Base-by-base conservation (phyloP, 768 basidiomycete species). In the Sistotremastrum niveocremeum region DNA sequence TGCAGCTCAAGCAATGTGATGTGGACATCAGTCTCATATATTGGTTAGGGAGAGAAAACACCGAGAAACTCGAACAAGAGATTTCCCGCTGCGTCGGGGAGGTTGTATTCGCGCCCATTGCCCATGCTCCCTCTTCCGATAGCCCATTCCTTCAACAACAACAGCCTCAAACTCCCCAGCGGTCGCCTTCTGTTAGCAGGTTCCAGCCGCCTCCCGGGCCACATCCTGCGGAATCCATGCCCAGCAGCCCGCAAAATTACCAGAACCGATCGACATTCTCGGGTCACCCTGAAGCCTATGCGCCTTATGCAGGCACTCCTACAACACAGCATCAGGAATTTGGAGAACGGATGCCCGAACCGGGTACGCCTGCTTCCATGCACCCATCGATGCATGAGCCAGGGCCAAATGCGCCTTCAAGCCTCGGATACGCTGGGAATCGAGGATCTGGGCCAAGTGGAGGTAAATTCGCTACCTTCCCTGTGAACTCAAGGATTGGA, bases 381-480 rank as follows among this genome's bases (percentile, higher is more conserved):
- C 29, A 33, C 49, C 5, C 50, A 54, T 4, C 54, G 54, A 4
- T 12, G 49, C 9, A 52, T 42, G 28, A 52, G 57, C 4, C 31
- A 57, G 36, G 39, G 49, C 20, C 40, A 43, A 37, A 37, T 37
- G 11, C 8, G 42, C 45, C 12, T 49, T 11, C 48, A 51, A 9
- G 37, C 47, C 32, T 39, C 49, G 10, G 20, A 28, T 39, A 20
- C 20, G 20, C 20, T 20, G 20, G 20, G 20, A 20, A 20, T 20
- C 20, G 20, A 20, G 20, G 20, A 1, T 3, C 42, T 2, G 45
- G 46, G n/a, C 44, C 54, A 3, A 52, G 53, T 7, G 71, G 71
- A 2, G 72, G 71, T 1, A 69, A 76, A 10, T 84, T 82, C 54
- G 77, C 78, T 29, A 85, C 84, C 1, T 75, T 84, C 61, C 82